phyloP scores from a whole-genome alignment of 2,329 filamentous ascomycete species.

The Diplodia seriata region DNA sequence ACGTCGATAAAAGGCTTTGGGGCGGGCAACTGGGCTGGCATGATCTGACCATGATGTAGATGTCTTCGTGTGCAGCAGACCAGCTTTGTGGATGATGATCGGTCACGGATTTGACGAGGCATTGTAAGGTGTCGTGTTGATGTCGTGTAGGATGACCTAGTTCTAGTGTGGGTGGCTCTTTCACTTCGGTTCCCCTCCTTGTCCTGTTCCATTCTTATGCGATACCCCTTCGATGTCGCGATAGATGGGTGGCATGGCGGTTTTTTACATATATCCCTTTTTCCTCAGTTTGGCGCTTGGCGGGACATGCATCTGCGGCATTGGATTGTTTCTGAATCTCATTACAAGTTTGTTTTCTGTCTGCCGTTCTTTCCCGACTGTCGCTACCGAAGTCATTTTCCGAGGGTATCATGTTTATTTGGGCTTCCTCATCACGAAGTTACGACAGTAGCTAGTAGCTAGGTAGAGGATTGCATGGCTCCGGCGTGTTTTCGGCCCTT shows the following conservation, averaged over 20 bases:
- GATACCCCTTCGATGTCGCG: constrained; percentile 27
- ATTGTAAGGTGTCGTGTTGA: constrained; percentile 14
- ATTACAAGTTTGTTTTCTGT: constrained; percentile 12
- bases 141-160: constrained; percentile 19
- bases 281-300: constrained; percentile 1
- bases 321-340: constrained; percentile 1
- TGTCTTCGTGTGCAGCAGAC: background rate
- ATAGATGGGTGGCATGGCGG: constrained; percentile 28
- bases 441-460: constrained; percentile 29
- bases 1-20: constrained; percentile 11
- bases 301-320: constrained; percentile 13
- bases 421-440: constrained; percentile 27
- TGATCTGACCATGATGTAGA: constrained; percentile 28
- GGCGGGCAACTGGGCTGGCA: constrained; percentile 24
- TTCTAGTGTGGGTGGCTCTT: constrained; percentile 12
- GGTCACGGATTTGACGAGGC: no score
- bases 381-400: constrained; percentile 19
- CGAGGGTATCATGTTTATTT: constrained; percentile 3
- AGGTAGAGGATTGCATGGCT: constrained; percentile 31
- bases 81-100: no score
- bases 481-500: constrained; percentile 19
- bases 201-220: constrained; percentile 27
- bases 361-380: constrained; percentile 15
- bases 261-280: constrained; percentile 16
- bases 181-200: constrained; percentile 20